phyloP scores from a whole-genome alignment of 192 early-diverging fungal species.

The Diversispora eburnea region DNA sequence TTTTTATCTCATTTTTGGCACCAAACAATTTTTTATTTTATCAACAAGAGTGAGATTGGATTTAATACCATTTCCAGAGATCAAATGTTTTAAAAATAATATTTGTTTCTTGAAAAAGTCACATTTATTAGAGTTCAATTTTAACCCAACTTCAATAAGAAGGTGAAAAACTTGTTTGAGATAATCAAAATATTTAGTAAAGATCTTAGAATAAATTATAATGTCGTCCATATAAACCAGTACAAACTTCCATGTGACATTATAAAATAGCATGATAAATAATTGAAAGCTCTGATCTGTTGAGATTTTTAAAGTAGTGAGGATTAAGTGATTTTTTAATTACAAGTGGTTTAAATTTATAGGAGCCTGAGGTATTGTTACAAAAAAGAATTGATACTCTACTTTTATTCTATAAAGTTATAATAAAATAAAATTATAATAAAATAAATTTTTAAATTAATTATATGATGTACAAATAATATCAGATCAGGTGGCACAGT shows the following conservation, averaged over 20 bases:
- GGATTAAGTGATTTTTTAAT: too few relatives aligned
- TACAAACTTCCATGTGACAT: background rate
- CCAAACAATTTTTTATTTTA: background rate
- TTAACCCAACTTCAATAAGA: background rate
- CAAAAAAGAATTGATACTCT: too few relatives aligned
- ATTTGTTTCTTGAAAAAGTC: background rate
- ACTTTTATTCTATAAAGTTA: too few relatives aligned
- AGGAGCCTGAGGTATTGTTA: too few relatives aligned
- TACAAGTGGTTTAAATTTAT: too few relatives aligned
- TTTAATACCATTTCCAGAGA: background rate
- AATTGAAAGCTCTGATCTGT: constrained; percentile 19
- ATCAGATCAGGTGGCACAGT: too few relatives aligned
- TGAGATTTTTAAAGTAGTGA: too few relatives aligned
- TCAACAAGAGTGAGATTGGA: background rate
- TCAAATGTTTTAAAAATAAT: background rate
- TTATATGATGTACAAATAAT: too few relatives aligned
- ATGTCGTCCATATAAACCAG: constrained; percentile 39
- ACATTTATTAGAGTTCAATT: background rate
- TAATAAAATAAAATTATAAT: too few relatives aligned
- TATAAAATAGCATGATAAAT: constrained; percentile 10
- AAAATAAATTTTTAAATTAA: too few relatives aligned
- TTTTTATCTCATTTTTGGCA: background rate
- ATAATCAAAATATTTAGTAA: constrained; percentile 27
- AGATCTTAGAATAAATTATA: too few relatives aligned
- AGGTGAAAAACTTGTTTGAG: background rate